Base-by-base conservation (phyloP, 306 rosid genomes). In the Spatholobus suberectus region DNA sequence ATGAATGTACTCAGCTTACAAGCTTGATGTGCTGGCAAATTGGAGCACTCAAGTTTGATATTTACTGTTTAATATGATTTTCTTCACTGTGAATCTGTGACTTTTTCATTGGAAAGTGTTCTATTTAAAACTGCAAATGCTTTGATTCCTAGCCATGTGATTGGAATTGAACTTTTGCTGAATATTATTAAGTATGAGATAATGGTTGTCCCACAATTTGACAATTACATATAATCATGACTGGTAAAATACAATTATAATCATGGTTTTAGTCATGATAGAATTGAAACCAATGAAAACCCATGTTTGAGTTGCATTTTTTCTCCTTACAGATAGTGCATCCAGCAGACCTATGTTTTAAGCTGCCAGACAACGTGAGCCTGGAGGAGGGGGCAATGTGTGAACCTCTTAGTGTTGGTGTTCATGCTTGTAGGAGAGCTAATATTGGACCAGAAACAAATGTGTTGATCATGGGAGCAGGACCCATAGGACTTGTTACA, bases 361-460 rank as follows among this genome's bases (percentile, higher is more conserved):
- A 95, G 78, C 87, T 95, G 38, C 98, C 97, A 1, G 97, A 93
- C 23, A 93, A 90, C 69, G 94, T 91, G 84, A 95, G 97, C 83
- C 85, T 93, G 84, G 98, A 95, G 84, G 98, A 93, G 81, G 98
- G 98, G 55, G 98, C 97, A 65, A 91, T 95, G 97, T 95, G 98
- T 27, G 98, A 95, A 83, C 98, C 97, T 73, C 84, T 91, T 9
- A 95, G 97, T 75, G 98, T 95, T 9, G 97, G 98, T 13, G 93
- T 95, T 82, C 98, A 95, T 89, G 97, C 97, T 73, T 93, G 98
- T 79, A 89, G 98, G 52, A 83, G 98, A 79, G 97, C 97, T 41
- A 83, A 86, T 76, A 83, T 93, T 58, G 95, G 98, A 57, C 97
- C 97, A 2, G 97, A 93, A 72, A 93, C 91, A 29, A 93, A 89